A percentile compares a stretch with the other conserved stretches of the same genome.
Evolutionary conservation across 176 grass and related monocot genomes (phyloP).

Genomic region (Oryza meyeriana): DNA sequence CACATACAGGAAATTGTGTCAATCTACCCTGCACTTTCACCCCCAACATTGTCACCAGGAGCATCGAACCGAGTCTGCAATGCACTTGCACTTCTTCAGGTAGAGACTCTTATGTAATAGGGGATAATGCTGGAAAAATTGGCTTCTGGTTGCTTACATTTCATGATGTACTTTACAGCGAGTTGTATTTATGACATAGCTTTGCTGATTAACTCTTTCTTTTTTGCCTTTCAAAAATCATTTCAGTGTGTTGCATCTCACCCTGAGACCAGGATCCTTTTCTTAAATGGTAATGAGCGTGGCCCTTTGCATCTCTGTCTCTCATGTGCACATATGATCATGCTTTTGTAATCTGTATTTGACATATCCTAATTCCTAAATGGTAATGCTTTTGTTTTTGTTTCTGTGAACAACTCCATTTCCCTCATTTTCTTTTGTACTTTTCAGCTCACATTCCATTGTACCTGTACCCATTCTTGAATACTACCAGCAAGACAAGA

Average conservation of each 20-base stretch:
- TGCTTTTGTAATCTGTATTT: background rate
- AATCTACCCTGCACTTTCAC: constrained; percentile 90
- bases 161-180: background rate
- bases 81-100: constrained; percentile 98
- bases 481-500: constrained; percentile 94
- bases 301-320: background rate
- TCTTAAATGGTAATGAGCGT: constrained; percentile 72
- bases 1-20: constrained; percentile 83
- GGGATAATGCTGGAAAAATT: background rate
- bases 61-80: constrained; percentile 98
- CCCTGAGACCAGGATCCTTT: constrained; percentile 88
- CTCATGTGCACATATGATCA: background rate
- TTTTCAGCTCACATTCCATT: constrained; percentile 88
- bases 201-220: background rate
- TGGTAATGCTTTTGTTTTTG: background rate
- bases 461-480: constrained; percentile 94
- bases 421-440: constrained; percentile 1
- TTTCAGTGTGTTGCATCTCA: constrained; percentile 95
- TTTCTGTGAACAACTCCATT: background rate
- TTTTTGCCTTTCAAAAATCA: background rate
- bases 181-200: background rate
- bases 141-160: background rate
- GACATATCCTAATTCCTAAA: background rate
- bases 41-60: constrained; percentile 71
- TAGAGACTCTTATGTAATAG: constrained; percentile 11